Evolutionary conservation across 176 grass and related monocot species (phyloP).

Genomic region (Oryza glaberrima): DNA sequence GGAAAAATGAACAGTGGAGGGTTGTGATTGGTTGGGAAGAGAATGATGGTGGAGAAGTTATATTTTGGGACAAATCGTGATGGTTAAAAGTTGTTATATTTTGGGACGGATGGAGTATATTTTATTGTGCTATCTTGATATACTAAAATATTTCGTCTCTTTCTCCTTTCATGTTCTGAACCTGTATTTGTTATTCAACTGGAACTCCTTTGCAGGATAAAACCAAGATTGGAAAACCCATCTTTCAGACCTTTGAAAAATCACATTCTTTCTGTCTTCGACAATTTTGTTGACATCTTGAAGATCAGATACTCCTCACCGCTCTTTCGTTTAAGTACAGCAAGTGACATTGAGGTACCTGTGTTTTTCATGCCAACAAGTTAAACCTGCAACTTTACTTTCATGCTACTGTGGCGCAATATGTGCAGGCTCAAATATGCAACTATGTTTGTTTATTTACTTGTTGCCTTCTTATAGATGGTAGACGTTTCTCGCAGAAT

Average conservation of each 20-base stretch:
- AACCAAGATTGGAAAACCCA: constrained; percentile 76
- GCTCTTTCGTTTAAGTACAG: constrained; percentile 67
- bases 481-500: not conserved
- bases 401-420: not conserved
- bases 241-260: constrained; percentile 73
- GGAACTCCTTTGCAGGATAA: constrained; percentile 60
- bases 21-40: no score
- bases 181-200: constrained; percentile 24
- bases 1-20: no score
- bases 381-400: constrained; percentile 17
- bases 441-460: not conserved
- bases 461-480: not conserved
- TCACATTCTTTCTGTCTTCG: constrained; percentile 66
- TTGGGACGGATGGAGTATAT: not conserved
- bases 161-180: not conserved
- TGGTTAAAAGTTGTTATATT: no score
- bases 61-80: no score
- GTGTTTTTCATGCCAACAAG: constrained; percentile 23
- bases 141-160: not conserved
- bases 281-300: constrained; percentile 65
- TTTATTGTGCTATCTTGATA: constrained; percentile 3
- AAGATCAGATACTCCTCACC: constrained; percentile 91
- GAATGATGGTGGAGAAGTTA: no score
- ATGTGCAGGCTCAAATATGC: not conserved
- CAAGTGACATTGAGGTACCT: constrained; percentile 67